Percentiles rank a stretch among this genome's conserved stretches.
These are phyloP conservation scores for Giardia muris DNA, from an alignment of 208 protist genomes.

Conservation along the genomic window DNA sequence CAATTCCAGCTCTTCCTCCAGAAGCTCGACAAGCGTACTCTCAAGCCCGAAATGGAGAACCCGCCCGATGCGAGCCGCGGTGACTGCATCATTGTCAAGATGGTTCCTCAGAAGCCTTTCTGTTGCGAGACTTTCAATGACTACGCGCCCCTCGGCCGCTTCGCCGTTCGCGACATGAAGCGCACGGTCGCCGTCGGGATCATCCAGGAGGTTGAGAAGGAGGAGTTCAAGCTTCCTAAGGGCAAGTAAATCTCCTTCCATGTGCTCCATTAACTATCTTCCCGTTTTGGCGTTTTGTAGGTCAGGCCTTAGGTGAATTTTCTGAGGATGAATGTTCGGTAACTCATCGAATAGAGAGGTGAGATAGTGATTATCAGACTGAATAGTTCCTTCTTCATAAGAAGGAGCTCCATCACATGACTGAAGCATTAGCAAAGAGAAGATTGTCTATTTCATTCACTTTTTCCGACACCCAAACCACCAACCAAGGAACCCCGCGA, in stretches of 20 bases:
- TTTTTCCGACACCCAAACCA: background rate
- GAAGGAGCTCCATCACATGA: too few relatives aligned
- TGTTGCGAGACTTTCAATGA: slow-evolving; percentile 74
- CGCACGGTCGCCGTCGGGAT: slow-evolving; percentile 76
- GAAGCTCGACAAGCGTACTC: slow-evolving; percentile 42
- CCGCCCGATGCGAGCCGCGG: slow-evolving; percentile 35
- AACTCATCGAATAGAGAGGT: too few relatives aligned
- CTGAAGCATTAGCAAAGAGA: too few relatives aligned
- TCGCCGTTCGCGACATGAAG: slow-evolving; percentile 72
- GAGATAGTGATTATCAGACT: too few relatives aligned
- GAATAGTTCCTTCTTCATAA: too few relatives aligned
- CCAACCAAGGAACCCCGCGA: background rate
- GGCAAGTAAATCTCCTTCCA: too few relatives aligned
- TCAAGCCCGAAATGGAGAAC: slow-evolving; percentile 31
- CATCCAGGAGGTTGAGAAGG: slow-evolving; percentile 54
- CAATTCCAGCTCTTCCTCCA: slow-evolving; percentile 38
- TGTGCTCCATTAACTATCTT: too few relatives aligned
- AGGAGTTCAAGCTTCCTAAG: slow-evolving; percentile 18
- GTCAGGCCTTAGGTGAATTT: too few relatives aligned
- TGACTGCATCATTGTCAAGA: slow-evolving; percentile 36
- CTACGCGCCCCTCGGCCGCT: slow-evolving; percentile 74
- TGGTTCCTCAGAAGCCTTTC: slow-evolving; percentile 48
- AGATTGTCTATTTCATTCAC: too few relatives aligned
- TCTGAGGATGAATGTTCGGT: too few relatives aligned
- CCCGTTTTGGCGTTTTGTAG: too few relatives aligned